Percentiles rank a stretch among this genome's conserved stretches.
phyloP scores from a whole-genome alignment of 768 basidiomycete genomes.

The Kwoniella sp. region DNA sequence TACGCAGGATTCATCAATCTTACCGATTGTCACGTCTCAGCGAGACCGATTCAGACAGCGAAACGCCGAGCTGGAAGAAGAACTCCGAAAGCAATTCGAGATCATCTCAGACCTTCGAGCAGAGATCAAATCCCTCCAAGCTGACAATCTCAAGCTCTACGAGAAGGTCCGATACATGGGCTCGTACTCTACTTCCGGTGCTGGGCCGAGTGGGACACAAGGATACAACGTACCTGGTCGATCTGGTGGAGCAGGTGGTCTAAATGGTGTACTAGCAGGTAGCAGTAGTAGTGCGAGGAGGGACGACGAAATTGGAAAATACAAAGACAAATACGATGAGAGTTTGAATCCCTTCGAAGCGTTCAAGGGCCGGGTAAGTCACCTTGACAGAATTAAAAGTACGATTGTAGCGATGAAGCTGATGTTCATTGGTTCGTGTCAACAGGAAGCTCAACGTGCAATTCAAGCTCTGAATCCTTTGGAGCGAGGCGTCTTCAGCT shows the following conservation, averaged over 20 bases:
- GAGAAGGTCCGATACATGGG: slow-evolving; percentile 99
- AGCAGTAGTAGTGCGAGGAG: slow-evolving; percentile 20
- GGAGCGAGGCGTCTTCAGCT: slow-evolving; percentile 79
- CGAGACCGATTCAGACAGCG: slow-evolving; percentile 96
- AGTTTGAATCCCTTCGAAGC: slow-evolving; percentile 98
- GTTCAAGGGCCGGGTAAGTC: slow-evolving; percentile 86
- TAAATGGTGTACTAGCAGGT: slow-evolving; percentile 38
- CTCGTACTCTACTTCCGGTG: slow-evolving; percentile 67
- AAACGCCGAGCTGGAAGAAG: slow-evolving; percentile 97
- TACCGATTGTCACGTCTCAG: slow-evolving; percentile 98
- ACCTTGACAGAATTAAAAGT: neutral
- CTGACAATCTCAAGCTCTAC: slow-evolving; percentile 95
- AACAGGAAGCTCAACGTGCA: slow-evolving; percentile 89
- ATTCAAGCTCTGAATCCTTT: slow-evolving; percentile 88
- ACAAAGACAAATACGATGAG: slow-evolving; percentile 89
- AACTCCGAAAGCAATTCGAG: slow-evolving; percentile 93
- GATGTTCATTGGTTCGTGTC: neutral
- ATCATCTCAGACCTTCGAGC: slow-evolving; percentile 88
- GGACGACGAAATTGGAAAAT: slow-evolving; percentile 80
- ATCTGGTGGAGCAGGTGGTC: slow-evolving; percentile 15
- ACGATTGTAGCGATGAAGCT: neutral
- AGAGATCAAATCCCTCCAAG: slow-evolving; percentile 87
- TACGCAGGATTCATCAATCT: slow-evolving; percentile 85
- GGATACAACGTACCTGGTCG: slow-evolving; percentile 20
- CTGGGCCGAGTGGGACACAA: slow-evolving; percentile 23